Base-by-base conservation (phyloP, 805 yeast species). In the Pichia sporocuriosa region DNA sequence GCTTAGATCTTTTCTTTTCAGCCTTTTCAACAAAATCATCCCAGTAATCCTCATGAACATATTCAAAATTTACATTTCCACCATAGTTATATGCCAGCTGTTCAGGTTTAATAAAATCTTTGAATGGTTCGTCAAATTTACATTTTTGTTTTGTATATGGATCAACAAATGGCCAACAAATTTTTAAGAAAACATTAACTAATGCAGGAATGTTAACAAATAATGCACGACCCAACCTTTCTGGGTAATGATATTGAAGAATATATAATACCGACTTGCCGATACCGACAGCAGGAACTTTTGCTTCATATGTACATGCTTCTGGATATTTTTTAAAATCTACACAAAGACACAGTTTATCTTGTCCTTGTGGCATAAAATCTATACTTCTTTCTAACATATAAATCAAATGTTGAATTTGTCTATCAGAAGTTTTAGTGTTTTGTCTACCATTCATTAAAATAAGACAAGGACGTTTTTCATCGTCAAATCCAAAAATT, bases 351-450 rank as follows among this genome's bases (percentile, higher is more conserved):
- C 97, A 95, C 39, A 93, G 66, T 31, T 90, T 82, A 61, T 89
- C 98, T 65, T 93, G 98, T 23, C 97, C 97, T 1, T 84, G 75
- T 1, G 97, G 96, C 97, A 93, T 90, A 61, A 75, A 84, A 60
- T 87, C 94, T 40, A 90, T 88, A 35, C 86, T 95, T 44, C 87
- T 74, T 62, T 93, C 98, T 42, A 93, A 71, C 94, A 85, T 83
- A 67, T 72, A 90, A 7, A 93, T 96, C 60, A 93, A 68, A 60
- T 86, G 96, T 63, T 93, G 95, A 20, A 93, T 95, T 59, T 93
- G 98, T 54, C 89, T 75, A 45, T 78, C 79, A 2, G 93, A 77
- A 1, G 96, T 75, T 54, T 86, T 84, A n/a, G 98, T 93, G 67
- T 93, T 93, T 65, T 93, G 98, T 56, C 95, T 76, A n/a, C 97